Evolutionary conservation across 805 yeast species (phyloP).

Genomic region (Candida berthetii): DNA sequence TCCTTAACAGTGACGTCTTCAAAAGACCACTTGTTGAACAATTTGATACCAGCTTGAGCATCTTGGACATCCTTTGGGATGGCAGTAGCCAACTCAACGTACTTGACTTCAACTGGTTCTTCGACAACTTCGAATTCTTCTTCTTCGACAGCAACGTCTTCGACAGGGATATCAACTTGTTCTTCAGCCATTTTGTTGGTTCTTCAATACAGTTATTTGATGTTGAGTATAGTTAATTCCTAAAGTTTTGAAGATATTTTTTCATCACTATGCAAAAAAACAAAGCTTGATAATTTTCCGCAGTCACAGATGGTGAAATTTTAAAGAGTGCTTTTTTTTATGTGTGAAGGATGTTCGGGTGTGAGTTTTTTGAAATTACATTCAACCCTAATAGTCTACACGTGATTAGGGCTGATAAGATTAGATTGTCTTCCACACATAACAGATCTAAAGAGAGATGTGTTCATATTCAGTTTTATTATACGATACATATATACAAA

Average conservation of each 20-base stretch:
- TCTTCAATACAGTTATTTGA: neutral
- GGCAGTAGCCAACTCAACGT: slow-evolving; percentile 86
- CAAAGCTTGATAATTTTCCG: neutral
- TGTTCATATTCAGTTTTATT: too few species aligned
- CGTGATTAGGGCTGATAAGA: neutral
- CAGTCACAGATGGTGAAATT: too few species aligned
- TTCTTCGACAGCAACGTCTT: slow-evolving; percentile 40
- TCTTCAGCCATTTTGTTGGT: slow-evolving; percentile 72
- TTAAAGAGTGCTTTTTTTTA: too few species aligned
- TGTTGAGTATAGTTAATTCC: neutral
- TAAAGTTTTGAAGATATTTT: neutral
- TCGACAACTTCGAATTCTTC: slow-evolving; percentile 69
- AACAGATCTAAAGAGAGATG: too few species aligned
- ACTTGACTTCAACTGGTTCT: slow-evolving; percentile 75
- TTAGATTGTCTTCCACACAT: too few species aligned
- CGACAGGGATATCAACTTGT: slow-evolving; percentile 40
- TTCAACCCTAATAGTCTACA: neutral
- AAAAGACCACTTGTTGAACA: slow-evolving; percentile 99
- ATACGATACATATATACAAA: too few species aligned
- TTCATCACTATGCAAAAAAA: neutral
- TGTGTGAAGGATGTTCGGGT: too few species aligned
- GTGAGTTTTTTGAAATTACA: too few species aligned
- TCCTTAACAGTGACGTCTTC: slow-evolving; percentile 97
- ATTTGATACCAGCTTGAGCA: slow-evolving; percentile 93
- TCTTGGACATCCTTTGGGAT: slow-evolving; percentile 96